These are phyloP conservation scores for Gautieria morchelliformis DNA, from an alignment of 768 basidiomycete species.

Conservation along the genomic window DNA sequence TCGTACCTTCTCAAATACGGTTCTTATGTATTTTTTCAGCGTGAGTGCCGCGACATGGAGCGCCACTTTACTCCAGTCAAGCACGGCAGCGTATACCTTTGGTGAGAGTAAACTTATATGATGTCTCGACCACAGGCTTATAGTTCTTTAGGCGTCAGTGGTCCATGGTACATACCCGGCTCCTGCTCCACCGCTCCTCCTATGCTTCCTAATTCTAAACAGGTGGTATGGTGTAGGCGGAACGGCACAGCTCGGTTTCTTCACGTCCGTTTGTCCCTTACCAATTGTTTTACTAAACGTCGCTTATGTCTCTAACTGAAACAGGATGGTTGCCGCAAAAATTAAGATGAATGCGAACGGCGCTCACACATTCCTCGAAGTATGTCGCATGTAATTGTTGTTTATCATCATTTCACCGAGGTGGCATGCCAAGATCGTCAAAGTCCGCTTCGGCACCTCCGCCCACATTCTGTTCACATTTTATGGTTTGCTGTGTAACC, in stretches of 20 bases:
- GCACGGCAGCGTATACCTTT: conserved; percentile 42
- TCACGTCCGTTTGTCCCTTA: conserved; percentile 20
- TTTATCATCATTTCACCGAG: neutral
- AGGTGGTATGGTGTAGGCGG: conserved; percentile 45
- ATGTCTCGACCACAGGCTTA: neutral
- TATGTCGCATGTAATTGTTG: conserved; percentile 10
- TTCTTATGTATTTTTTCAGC: conserved; percentile 15
- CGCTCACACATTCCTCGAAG: conserved; percentile 49
- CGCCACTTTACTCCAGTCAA: conserved; percentile 44
- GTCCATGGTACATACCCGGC: conserved; percentile 35
- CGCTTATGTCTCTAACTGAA: neutral
- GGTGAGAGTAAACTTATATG: conserved; percentile 15
- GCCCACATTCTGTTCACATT: conserved; percentile 43
- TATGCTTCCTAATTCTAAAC: neutral
- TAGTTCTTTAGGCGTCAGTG: conserved; percentile 30
- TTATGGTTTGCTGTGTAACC: conserved; percentile 40
- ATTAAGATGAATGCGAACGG: conserved; percentile 53
- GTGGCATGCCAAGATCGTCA: conserved; percentile 31
- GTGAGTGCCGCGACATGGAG: conserved; percentile 52
- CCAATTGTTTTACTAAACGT: neutral
- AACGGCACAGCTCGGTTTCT: conserved; percentile 44
- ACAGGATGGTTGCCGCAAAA: conserved; percentile 33
- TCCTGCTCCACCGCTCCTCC: neutral
- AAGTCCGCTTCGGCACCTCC: conserved; percentile 36
- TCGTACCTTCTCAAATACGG: neutral